Evolutionary conservation across 306 rosid genomes (phyloP).

Genomic region (Leucaena leucocephala): DNA sequence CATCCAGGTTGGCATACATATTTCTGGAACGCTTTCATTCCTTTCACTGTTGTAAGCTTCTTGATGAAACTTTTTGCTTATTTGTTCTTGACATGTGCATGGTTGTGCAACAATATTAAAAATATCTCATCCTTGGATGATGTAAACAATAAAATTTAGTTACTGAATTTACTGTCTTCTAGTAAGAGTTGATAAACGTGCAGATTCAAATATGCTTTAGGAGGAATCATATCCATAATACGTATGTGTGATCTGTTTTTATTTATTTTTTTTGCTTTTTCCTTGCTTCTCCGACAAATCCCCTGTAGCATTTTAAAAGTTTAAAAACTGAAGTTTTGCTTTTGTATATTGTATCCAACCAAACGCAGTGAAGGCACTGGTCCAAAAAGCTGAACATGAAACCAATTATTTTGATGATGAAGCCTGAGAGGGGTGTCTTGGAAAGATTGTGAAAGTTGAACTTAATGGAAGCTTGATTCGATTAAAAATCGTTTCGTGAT

Average conservation of each 20-base stretch:
- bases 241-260: not conserved
- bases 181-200: not conserved
- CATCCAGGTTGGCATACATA: conserved; percentile 92
- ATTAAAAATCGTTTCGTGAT: conserved; percentile 66
- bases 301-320: not conserved
- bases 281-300: not conserved
- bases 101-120: not conserved
- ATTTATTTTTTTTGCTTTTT: not conserved
- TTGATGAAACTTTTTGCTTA: not conserved
- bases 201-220: not conserved
- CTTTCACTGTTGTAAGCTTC: conserved; percentile 67
- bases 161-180: not conserved
- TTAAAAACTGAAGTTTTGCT: not conserved
- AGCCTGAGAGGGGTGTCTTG: conserved; percentile 84
- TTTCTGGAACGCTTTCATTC: conserved; percentile 94
- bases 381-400: not conserved
- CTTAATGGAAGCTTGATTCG: conserved; percentile 64
- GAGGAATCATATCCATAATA: not conserved
- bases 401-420: not conserved
- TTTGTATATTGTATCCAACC: no score
- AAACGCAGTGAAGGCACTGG: no score
- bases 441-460: conserved; percentile 87
- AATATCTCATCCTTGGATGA: no score
- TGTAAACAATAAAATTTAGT: not conserved
- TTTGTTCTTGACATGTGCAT: not conserved